A percentile compares a stretch with the other conserved stretches of the same genome.
Conservation (phyloP, 169 alveolate genomes). For the Eimeria brunetti region DNA sequence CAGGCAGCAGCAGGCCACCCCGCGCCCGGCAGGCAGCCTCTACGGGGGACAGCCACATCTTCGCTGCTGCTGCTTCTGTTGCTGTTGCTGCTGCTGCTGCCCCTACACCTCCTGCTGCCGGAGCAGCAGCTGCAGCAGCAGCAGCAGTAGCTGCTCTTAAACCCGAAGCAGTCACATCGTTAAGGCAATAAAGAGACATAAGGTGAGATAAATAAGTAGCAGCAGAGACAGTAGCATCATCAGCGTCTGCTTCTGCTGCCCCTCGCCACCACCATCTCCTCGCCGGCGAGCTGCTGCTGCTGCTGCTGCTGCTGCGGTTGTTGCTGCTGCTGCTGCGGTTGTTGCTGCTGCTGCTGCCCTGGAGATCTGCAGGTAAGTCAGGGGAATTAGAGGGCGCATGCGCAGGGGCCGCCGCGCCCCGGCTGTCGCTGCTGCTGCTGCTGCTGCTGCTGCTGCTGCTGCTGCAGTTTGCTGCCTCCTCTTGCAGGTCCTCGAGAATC, state of each 20-base stretch:
- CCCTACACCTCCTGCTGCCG: neutral
- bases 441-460: constrained; percentile 16
- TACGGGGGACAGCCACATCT: constrained; percentile 41
- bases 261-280: constrained; percentile 69
- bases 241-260: constrained; percentile 19
- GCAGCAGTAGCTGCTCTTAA: constrained; percentile 64
- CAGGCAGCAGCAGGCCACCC: constrained; percentile 46
- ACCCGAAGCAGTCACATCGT: neutral
- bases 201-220: constrained; percentile 31
- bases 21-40: constrained; percentile 25
- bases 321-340: constrained; percentile 35
- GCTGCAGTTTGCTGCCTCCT: constrained; percentile 1
- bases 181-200: constrained; percentile 32
- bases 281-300: constrained; percentile 26
- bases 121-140: neutral
- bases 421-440: constrained; percentile 21
- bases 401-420: constrained; percentile 1
- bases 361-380: neutral
- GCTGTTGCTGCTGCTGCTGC: constrained; percentile 12
- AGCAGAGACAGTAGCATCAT: constrained; percentile 25
- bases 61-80: constrained; percentile 21
- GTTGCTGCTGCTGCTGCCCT: constrained; percentile 4
- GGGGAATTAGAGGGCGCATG: neutral
- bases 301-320: constrained; percentile 29
- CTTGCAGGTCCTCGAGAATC: neutral